Evolutionary conservation across 352 stramenopile genomes (phyloP).

Genomic region (Phytophthora colocasiae): DNA sequence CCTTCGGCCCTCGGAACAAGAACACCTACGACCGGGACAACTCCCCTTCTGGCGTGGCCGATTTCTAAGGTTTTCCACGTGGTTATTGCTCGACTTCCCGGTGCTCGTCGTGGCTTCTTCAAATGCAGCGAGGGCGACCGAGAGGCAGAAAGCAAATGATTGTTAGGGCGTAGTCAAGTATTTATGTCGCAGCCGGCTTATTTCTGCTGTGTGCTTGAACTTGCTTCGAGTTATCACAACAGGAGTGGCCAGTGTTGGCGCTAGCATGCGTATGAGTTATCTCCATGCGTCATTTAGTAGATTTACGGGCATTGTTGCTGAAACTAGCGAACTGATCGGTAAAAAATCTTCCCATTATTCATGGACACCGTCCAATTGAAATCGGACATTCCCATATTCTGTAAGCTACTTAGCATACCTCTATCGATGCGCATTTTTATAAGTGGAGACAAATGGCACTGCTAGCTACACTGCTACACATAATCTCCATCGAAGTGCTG

Average conservation of each 20-base stretch:
- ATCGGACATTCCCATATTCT: constrained; percentile 4
- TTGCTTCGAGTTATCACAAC: constrained; percentile 23
- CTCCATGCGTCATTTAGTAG: constrained; percentile 34
- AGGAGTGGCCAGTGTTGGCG: constrained; percentile 21
- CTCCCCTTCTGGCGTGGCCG: constrained; percentile 73
- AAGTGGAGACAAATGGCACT: constrained; percentile 8
- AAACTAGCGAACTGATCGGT: constrained; percentile 6
- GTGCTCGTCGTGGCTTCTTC: constrained; percentile 16
- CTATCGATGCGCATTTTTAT: constrained; percentile 29
- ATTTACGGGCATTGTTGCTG: constrained; percentile 29
- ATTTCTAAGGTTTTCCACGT: constrained; percentile 42
- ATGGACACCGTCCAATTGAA: constrained; percentile 10
- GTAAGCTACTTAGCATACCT: constrained; percentile 11
- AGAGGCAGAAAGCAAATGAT: constrained; percentile 29
- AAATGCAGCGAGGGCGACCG: constrained; percentile 9
- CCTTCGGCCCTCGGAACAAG: constrained; percentile 80
- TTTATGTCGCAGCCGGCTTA: constrained; percentile 46
- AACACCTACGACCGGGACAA: constrained; percentile 60
- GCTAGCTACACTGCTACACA: constrained; percentile 22
- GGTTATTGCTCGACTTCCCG: constrained; percentile 15
- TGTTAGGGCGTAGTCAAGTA: constrained; percentile 60
- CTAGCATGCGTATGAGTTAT: constrained; percentile 38
- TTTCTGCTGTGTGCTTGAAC: constrained; percentile 19
- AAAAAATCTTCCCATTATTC: background rate
- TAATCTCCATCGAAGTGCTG: constrained; percentile 7